Conservation (phyloP, 345 rosid species). For the Eucalyptus fibrosa region DNA sequence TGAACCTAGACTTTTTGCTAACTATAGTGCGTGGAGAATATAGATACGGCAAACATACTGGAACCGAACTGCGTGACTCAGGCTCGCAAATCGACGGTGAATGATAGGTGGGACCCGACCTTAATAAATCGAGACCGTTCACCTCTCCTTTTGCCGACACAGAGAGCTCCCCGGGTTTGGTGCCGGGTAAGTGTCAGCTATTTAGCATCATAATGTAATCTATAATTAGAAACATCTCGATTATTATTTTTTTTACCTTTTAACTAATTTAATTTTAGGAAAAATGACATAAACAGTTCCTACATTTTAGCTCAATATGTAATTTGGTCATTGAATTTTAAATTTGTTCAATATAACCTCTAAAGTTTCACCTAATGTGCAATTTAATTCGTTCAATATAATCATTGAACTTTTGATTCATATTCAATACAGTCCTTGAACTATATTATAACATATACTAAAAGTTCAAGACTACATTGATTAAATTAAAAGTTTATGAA, state of each 20-base stretch:
- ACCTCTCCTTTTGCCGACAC: not conserved
- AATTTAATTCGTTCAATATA: no score
- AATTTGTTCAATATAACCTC: no score
- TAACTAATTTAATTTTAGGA: not conserved
- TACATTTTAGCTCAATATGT: no score
- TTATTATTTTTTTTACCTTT: not conserved
- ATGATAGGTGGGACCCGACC: not conserved
- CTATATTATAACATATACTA: no score
- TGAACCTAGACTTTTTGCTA: not conserved
- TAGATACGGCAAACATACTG: not conserved
- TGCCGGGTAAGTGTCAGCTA: not conserved
- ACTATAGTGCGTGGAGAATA: not conserved
- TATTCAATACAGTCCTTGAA: no score
- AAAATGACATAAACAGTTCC: no score
- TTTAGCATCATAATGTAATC: not conserved
- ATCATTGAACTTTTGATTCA: no score
- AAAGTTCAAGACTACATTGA: rapidly evolving
- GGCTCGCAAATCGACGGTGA: not conserved
- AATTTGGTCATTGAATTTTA: no score
- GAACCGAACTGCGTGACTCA: not conserved
- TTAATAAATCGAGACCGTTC: not conserved
- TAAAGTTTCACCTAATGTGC: no score
- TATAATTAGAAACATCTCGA: not conserved
- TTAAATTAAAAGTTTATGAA: not conserved
- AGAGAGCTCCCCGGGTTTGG: not conserved